Evolutionary conservation across 2,329 filamentous ascomycete species (phyloP), one percentile per base, ranked within the genome.

Genomic region (Nemania sp.): DNA sequence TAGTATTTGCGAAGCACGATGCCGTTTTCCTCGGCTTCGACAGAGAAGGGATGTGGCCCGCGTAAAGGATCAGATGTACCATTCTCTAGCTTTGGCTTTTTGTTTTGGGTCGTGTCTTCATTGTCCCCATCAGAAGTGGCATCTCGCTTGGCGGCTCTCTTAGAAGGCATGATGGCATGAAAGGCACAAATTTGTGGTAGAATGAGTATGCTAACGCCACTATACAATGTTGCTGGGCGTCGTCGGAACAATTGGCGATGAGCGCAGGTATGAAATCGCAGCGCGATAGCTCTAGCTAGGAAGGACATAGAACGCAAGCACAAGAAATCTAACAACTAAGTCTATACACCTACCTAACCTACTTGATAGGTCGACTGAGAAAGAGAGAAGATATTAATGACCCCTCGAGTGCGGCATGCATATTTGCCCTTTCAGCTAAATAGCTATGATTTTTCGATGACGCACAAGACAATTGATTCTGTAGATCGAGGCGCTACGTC

Each of bases 1-100:
- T 97, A 98, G 81, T 90, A 97, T 55, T 92, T 86, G 47, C 90
- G 89, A 41, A 91, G 82, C 0, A 93, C 88, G 57, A 93, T 89
- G 20, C 89, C 90, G 71, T 90, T 73, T 24, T 83, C 79, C 70
- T 87, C 85, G 8, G 84, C 80, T 24, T 83, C 79, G 18, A 78
- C 74, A n/a, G 82, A 76, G 49, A 82, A 81, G 11, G 82, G 83
- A 67, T 87, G 86, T 0, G 84, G 85, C 26, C 79, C 75, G 41
- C 79, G 81, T 59, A 86, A 74, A 27, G 78, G 79, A 62, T 65
- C 73, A 64, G 35, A 32, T 24, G 63, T 10, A 24, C 15, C 54
- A 45, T 68, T 67, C 54, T 73, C 67, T 1, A 69, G 43, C 58
- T 74, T 78, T 43, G 69, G 67, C 61, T 75, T 79, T 68, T 80